Conservation (phyloP, 2,329 filamentous ascomycete genomes). For the Penicillium sp. region DNA sequence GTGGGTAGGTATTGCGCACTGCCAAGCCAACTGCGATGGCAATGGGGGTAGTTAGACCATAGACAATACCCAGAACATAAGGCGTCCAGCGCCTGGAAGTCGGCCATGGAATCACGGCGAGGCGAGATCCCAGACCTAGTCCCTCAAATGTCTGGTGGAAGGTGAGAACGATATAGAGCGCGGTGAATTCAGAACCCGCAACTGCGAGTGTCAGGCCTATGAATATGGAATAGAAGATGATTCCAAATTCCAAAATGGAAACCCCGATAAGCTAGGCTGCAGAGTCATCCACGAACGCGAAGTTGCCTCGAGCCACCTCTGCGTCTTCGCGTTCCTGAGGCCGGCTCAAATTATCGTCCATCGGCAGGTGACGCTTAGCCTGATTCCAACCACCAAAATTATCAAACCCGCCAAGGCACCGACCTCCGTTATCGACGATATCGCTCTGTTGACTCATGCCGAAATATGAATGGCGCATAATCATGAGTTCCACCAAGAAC, state of each 20-base stretch:
- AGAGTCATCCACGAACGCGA: constrained; percentile 57
- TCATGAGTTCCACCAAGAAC: constrained; percentile 87
- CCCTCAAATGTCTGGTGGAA: constrained; percentile 96
- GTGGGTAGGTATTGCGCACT: constrained; percentile 67
- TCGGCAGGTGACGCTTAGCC: constrained; percentile 63
- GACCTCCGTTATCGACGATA: constrained; percentile 20
- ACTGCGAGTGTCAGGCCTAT: constrained; percentile 81
- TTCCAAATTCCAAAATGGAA: constrained; percentile 93
- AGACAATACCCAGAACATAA: constrained; percentile 72
- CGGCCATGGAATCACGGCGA: constrained; percentile 80
- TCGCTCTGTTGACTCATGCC: constrained; percentile 51
- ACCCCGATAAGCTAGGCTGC: constrained; percentile 83
- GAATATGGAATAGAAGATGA: constrained; percentile 93
- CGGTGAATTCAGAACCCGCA: constrained; percentile 62
- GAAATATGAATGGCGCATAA: constrained; percentile 75
- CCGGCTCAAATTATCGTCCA: constrained; percentile 79
- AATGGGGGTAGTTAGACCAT: constrained; percentile 80
- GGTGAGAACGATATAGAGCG: constrained; percentile 68
- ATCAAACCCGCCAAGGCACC: constrained; percentile 46
- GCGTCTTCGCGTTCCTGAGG: constrained; percentile 68
- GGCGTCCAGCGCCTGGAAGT: constrained; percentile 71
- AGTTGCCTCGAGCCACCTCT: constrained; percentile 34
- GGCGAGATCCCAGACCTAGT: constrained; percentile 81
- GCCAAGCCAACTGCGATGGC: constrained; percentile 85
- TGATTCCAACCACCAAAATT: constrained; percentile 21